Base-by-base conservation (phyloP, 1,284 basidiomycete genomes). In the Malassezia furfur region DNA sequence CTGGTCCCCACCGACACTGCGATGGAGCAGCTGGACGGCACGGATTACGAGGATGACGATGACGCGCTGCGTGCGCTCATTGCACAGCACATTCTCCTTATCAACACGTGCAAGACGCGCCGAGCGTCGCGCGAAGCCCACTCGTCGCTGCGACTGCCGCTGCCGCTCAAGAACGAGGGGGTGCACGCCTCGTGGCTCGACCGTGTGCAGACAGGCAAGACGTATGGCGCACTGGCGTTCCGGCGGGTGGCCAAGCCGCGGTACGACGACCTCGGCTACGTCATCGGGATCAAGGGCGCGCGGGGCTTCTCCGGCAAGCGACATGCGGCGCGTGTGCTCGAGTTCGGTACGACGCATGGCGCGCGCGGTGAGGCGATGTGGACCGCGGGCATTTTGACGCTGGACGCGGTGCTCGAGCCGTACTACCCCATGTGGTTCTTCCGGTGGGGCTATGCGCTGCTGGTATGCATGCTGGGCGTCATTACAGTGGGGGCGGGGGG, bases 1-100 rank as follows among this genome's bases (percentile, higher is more conserved):
- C 80, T 99, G 5, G 88, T 87, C 63, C 94, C 94, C 1, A 84
- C 83, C 1, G 94, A 99, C 69, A 84, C 85, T 57, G 91, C 93
- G 0, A 94, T 96, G 79, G 85, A 89, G 62, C 78, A 81, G n/a
- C 77, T 87, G 68, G 93, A 98, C 75, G 76, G 96, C 47, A 90
- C 90, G 0, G 77, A 79, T 57, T 80, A 96, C 52, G 84, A 85
- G 59, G 46, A 55, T 1, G 79, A 81, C 28, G 60, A 46, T 10
- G 58, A 61, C 2, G 53, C 60, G 12, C 79, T 96, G 31, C 79
- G 80, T 38, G 78, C 78, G 5, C 83, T 96, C 19, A 84, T 96
- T 52, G 80, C 83, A 56, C 87, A 96, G 66, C 93, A 99, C 76
- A 82, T 99, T 59, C 85, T 99, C 57, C 85, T 84, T 0, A 74